Percentiles rank a stretch among this genome's conserved stretches.
These are phyloP conservation scores for Hypoxylon fuscum DNA, from an alignment of 495 filamentous ascomycete species.

Conservation along the genomic window DNA sequence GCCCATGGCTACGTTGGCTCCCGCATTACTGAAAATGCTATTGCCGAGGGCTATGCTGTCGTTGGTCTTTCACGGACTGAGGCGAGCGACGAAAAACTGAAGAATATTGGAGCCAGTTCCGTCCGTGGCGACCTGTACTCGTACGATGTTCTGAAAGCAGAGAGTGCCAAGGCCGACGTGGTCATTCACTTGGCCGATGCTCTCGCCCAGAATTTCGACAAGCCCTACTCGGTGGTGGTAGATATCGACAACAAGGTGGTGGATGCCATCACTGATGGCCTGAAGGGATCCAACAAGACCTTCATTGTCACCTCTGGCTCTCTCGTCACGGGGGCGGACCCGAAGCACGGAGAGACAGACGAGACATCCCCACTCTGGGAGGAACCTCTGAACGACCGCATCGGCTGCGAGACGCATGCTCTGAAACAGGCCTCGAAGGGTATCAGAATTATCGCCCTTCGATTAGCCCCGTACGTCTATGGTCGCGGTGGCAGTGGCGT, in stretches of 20 bases:
- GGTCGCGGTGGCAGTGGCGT: constrained; percentile 50
- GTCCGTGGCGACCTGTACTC: constrained; percentile 45
- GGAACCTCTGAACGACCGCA: constrained; percentile 40
- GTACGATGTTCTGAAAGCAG: constrained; percentile 42
- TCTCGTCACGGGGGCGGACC: constrained; percentile 40
- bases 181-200: constrained; percentile 49
- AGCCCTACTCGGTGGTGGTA: constrained; percentile 34
- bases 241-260: constrained; percentile 44
- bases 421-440: constrained; percentile 38
- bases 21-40: constrained; percentile 40
- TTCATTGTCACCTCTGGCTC: constrained; percentile 47
- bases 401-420: constrained; percentile 32
- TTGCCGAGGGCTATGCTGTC: constrained; percentile 48
- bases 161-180: constrained; percentile 44
- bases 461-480: constrained; percentile 52
- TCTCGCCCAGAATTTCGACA: constrained; percentile 30
- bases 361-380: constrained; percentile 29
- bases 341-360: constrained; percentile 44
- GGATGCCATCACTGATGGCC: constrained; percentile 42
- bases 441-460: constrained; percentile 39
- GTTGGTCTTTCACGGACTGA: constrained; percentile 48
- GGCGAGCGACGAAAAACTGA: constrained; percentile 40
- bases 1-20: constrained; percentile 53
- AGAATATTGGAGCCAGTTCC: constrained; percentile 42
- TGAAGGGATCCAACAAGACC: constrained; percentile 42